These are phyloP conservation scores for Parmales sp. DNA, from an alignment of 108 stramenopile species.

Conservation along the genomic window DNA sequence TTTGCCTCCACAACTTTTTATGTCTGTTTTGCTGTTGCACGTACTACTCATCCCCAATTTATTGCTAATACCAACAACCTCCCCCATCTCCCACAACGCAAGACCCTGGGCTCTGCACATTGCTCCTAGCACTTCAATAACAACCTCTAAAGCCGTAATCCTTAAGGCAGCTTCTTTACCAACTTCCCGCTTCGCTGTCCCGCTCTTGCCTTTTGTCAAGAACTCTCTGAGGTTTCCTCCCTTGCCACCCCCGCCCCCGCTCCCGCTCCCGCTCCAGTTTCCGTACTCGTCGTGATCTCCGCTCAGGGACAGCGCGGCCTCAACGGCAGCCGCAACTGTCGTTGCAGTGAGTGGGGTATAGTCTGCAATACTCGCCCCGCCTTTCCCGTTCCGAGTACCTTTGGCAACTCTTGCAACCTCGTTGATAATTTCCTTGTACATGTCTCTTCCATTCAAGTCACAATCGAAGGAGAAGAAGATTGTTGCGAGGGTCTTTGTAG, in stretches of 20 bases:
- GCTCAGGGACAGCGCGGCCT: too few species aligned
- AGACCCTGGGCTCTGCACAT: constrained; percentile 56
- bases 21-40: too few species aligned
- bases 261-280: too few species aligned
- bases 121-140: constrained; percentile 58
- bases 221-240: background rate
- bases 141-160: constrained; percentile 57
- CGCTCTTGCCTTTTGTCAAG: background rate
- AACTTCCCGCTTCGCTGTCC: background rate
- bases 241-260: background rate
- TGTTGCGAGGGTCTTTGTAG: constrained; percentile 76
- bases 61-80: too few species aligned
- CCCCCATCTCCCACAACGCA: constrained; percentile 43
- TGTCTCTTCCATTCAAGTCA: constrained; percentile 79
- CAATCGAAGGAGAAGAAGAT: constrained; percentile 99
- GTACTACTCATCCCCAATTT: too few species aligned
- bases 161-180: constrained; percentile 61
- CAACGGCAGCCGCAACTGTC: too few species aligned
- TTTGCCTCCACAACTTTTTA: too few species aligned
- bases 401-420: constrained; percentile 67
- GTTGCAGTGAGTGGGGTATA: too few species aligned
- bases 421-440: constrained; percentile 87
- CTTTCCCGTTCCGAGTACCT: too few species aligned
- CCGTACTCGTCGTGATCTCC: too few species aligned
- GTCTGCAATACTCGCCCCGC: too few species aligned